A percentile compares a stretch with the other conserved stretches of the same genome.
Evolutionary conservation across 1,284 basidiomycete species (phyloP).

Genomic region (Apiotrichum mycotoxinovorans): DNA sequence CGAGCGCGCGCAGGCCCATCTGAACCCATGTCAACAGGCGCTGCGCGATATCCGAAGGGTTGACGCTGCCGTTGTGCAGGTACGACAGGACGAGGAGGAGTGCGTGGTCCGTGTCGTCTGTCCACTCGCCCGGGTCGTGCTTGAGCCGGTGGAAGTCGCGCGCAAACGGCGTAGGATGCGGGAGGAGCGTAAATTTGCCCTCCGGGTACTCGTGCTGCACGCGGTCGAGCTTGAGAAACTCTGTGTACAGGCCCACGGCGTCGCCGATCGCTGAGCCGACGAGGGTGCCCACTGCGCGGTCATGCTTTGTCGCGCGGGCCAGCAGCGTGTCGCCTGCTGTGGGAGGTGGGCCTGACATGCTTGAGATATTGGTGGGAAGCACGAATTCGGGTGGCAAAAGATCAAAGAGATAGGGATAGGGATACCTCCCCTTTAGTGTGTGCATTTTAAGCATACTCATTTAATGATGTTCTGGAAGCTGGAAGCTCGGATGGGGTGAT

Average conservation of each 20-base stretch:
- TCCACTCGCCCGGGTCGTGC: conserved; percentile 16
- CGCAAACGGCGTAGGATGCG: conserved; percentile 11
- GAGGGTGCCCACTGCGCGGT: conserved; percentile 12
- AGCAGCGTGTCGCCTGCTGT: background rate
- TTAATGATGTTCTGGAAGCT: too few species aligned
- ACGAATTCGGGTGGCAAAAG: too few species aligned
- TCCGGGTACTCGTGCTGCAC: conserved; percentile 4
- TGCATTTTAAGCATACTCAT: too few species aligned
- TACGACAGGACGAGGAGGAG: conserved; percentile 15
- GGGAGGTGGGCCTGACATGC: background rate
- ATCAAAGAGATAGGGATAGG: too few species aligned
- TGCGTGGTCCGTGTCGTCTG: conserved; percentile 22
- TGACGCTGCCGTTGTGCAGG: conserved; percentile 7
- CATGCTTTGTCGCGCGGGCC: conserved; percentile 5
- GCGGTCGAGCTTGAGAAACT: conserved; percentile 10
- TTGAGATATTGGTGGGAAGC: background rate
- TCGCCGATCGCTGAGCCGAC: conserved; percentile 17
- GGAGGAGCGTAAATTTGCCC: conserved; percentile 4
- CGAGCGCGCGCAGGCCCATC: conserved; percentile 15
- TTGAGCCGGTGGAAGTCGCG: conserved; percentile 18
- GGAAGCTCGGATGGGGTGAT: too few species aligned
- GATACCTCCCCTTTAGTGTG: too few species aligned
- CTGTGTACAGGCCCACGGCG: conserved; percentile 19
- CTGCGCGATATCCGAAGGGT: conserved; percentile 3
- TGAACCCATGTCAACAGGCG: conserved; percentile 13